Evolutionary conservation across 345 rosid genomes (phyloP), one percentile per base, ranked within the genome.

Genomic region (Rhizophora mangle): DNA sequence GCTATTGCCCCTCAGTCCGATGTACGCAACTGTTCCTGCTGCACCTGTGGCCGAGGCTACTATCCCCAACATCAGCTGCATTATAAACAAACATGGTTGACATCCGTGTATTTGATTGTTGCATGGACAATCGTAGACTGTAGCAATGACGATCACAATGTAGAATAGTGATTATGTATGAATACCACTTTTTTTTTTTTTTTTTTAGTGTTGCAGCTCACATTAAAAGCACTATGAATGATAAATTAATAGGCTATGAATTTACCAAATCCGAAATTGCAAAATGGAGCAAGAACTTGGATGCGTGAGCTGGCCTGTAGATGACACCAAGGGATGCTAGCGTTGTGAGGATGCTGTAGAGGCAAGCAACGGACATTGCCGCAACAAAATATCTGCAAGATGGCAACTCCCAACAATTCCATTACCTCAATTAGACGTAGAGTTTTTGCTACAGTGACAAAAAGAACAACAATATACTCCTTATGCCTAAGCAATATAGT

Each of bases 21-120:
- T 60, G 52, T 94, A 94, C 29, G 72, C 97, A 20, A 89, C 92
- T 29, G 82, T 87, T 18, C 87, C 95, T 0, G 95, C 87, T 24
- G 98, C 66, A 0, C 95, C 98, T 1, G 90, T 84, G 13, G 93
- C 97, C 21, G 97, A 84, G 4, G 92, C 91, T 30, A 88, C 83
- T 64, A 94, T 22, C 64, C 97, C 97, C 63, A 91, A 46, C 75
- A 89, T 64, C 73, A 93, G 63, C 98, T 93, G 81, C 80, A 65
- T 37, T 3, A 55, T 59, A 34, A 54, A 6, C 27, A n/a, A 54
- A 54, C 58, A 54, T 54, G 2, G 58, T 24, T 54, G 4, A 24
- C 8, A 34, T 34, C 37, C 1, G 2, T 34, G 9, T 8, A 7
- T 34, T 34, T 34, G 37, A 34, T 34, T 34, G 37, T 34, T 34